These are phyloP conservation scores for Vanderwaltozyma polyspora DNA, from an alignment of 805 yeast species.

Conservation along the genomic window DNA sequence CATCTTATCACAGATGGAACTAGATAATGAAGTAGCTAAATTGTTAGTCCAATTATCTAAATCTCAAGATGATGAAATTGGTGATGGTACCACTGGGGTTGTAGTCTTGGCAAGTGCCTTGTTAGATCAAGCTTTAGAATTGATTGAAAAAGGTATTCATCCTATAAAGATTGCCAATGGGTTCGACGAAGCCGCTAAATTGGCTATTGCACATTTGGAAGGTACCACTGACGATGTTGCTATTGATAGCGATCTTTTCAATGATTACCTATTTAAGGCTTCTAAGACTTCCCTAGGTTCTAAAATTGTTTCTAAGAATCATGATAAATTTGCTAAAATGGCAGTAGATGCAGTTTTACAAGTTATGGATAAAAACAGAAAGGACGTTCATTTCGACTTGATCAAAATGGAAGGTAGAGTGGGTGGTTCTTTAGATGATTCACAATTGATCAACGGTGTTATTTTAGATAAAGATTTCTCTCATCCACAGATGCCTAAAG, in stretches of 20 bases:
- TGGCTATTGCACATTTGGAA: conserved; percentile 74
- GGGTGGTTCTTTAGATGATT: conserved; percentile 87
- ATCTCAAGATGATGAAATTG: conserved; percentile 96
- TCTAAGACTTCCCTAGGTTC: conserved; percentile 93
- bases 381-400: conserved; percentile 93
- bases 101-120: conserved; percentile 93
- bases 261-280: conserved; percentile 63
- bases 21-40: conserved; percentile 93
- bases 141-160: conserved; percentile 93
- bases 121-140: conserved; percentile 85
- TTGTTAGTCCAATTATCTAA: conserved; percentile 83
- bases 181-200: conserved; percentile 90
- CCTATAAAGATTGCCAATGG: conserved; percentile 97
- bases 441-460: conserved; percentile 80
- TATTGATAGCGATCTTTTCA: conserved; percentile 19
- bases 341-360: conserved; percentile 93
- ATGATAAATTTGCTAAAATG: conserved; percentile 88
- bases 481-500: conserved; percentile 95
- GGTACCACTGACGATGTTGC: conserved; percentile 54
- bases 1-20: conserved; percentile 87
- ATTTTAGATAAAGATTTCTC: conserved; percentile 92
- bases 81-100: conserved; percentile 98
- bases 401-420: conserved; percentile 92
- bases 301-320: conserved; percentile 88
- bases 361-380: conserved; percentile 84